phyloP scores from a whole-genome alignment of 768 basidiomycete species.

The Cystobasidium onofrii region DNA sequence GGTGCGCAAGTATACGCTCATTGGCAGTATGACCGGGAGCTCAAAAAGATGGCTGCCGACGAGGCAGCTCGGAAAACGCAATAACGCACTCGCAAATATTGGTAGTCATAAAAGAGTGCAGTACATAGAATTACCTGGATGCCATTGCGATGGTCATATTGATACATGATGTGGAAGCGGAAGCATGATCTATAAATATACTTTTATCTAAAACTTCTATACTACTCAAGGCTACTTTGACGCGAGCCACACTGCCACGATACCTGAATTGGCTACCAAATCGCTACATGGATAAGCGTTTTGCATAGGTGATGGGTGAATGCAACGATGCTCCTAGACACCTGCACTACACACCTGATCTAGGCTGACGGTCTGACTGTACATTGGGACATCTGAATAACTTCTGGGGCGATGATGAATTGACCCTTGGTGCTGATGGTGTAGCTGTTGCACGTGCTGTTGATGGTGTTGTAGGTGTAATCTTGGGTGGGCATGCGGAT shows the following conservation, averaged over 20 bases:
- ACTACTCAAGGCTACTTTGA: background rate
- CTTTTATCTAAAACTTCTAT: background rate
- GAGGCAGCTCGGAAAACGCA: constrained; percentile 1
- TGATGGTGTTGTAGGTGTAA: background rate
- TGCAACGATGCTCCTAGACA: background rate
- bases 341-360: constrained; percentile 17
- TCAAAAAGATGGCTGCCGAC: constrained; percentile 1
- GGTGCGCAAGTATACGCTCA: constrained; percentile 24
- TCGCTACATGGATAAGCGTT: background rate
- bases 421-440: background rate
- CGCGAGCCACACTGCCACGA: no score
- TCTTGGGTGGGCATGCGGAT: background rate
- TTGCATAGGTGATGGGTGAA: background rate
- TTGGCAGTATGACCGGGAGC: constrained; percentile 1
- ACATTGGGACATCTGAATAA: background rate
- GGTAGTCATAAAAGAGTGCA: background rate
- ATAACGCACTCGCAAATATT: background rate
- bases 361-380: constrained; percentile 13
- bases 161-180: background rate
- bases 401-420: background rate
- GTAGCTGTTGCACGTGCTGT: background rate
- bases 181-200: background rate
- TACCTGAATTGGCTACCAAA: no score
- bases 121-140: background rate
- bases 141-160: background rate